phyloP scores from a whole-genome alignment of 257 asterid species.

The Nicotiana noctiflora region DNA sequence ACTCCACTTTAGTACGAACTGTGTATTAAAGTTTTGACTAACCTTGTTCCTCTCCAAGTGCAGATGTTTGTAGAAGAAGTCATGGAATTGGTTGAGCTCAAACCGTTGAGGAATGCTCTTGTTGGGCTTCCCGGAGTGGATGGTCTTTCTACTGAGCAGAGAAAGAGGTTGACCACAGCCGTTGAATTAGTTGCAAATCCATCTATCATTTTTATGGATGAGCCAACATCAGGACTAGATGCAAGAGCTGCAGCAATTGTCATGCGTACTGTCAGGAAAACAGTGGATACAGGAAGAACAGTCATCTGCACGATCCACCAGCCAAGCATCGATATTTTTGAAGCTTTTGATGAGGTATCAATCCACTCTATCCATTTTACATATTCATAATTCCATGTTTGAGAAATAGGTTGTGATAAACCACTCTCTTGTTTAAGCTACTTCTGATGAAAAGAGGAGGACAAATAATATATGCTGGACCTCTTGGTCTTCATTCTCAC shows the following conservation, averaged over 20 bases:
- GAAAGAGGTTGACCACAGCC: constrained; percentile 79
- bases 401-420: background rate
- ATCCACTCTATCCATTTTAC: background rate
- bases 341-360: constrained; percentile 79
- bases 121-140: constrained; percentile 85
- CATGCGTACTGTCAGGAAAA: constrained; percentile 78
- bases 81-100: constrained; percentile 77
- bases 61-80: constrained; percentile 93
- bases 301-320: constrained; percentile 88
- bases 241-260: constrained; percentile 93
- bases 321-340: constrained; percentile 84
- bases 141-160: constrained; percentile 84
- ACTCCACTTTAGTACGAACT: background rate
- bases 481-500: constrained; percentile 60
- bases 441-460: constrained; percentile 76
- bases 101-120: constrained; percentile 55
- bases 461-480: constrained; percentile 60
- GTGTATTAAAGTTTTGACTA: background rate
- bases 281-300: constrained; percentile 82
- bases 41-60: background rate
- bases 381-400: background rate
- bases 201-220: constrained; percentile 83
- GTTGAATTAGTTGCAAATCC: constrained; percentile 87
- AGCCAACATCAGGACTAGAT: constrained; percentile 87
- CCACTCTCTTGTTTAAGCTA: constrained; percentile 28